Base-by-base conservation (phyloP, 2,329 filamentous ascomycete genomes). In the Fusarium odoratissimum region DNA sequence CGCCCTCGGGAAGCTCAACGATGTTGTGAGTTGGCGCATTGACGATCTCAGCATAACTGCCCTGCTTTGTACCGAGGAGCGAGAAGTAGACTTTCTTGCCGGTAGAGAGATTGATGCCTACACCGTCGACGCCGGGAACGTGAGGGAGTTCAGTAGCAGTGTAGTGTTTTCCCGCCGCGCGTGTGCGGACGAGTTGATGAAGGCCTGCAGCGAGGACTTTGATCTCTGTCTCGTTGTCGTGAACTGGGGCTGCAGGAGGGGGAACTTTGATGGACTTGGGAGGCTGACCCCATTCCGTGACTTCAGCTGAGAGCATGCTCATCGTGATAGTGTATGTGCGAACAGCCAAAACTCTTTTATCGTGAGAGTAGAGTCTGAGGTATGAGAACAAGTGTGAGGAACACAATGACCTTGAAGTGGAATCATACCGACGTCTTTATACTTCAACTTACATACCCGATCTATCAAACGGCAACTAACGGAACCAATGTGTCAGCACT, bases 101-200 rank as follows among this genome's bases (percentile, higher is more conserved):
- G 1, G 84, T 85, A 3, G 82, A 75, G 11, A 83, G 81, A 58
- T 85, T 80, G 12, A 79, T 75, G 45, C 86, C 88, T 2, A 88
- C 84, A 63, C 87, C 88, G 73, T 90, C 88, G 17, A 85, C 79
- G 16, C 88, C 88, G 0, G 86, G 85, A 3, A 83, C 79, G 74
- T 89, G 86, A 2, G 88, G 89, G 0, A 88, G 83, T 0, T 76
- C 75, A 10, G 81, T 80, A 5, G 84, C 82, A 25, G 84, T 84
- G 80, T 89, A 90, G 79, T 90, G 89, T n/a, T 78, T 81, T 3
- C 89, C 88, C 3, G 83, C 71, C 23, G 88, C 88, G 35, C 88
- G 85, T 44, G 82, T 81, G 54, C 86, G 85, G 46, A 90, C 88
- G 8, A 90, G 79, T 17, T 84, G 82, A 76, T 89, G 88, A 19